Evolutionary conservation across 345 rosid genomes (phyloP), one percentile per base, ranked within the genome.

Genomic region (Luvunga scandens): DNA sequence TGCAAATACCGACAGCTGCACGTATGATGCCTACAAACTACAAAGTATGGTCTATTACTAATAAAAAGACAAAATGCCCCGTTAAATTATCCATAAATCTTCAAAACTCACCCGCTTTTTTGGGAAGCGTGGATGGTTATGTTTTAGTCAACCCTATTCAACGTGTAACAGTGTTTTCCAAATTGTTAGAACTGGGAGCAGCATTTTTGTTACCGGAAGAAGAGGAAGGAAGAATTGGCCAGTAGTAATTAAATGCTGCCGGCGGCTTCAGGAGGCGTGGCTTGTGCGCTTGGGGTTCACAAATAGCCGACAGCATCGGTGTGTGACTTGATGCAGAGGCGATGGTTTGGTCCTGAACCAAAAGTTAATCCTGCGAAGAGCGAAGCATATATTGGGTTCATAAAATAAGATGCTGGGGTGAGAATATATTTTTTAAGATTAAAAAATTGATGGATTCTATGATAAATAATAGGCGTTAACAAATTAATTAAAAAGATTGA

Each of bases 241-340:
- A 24, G 6, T 1, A 8, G 7, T 31, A 27, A 45, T 1, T 63
- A 45, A 68, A 63, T 48, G 66, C 38, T 4, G 0, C 48, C 7
- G 66, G 66, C 72, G 59, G 81, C 72, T 50, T 12, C 48, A 48
- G 59, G 39, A 5, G 42, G n/a, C 69, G 28, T 60, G 31, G 24
- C 42, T 42, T 59, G 0, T 25, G 61, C 71, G 8, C 55, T 36
- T 65, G 28, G 56, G 72, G 45, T 60, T 72, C 45, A 36, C 24
- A 36, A 65, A 78, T 42, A 50, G 5, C 72, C 65, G 77, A 78
- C 81, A 65, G 21, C 22, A 16, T 6, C 22, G 0, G 12, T 9
- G 19, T 33, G 10, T 65, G 8, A 21, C 75, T 34, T 1, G 28
- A 7, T 21, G 39, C 39, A 28, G 38, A 48, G 31, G 28, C 22